Conservation (phyloP, 2,329 filamentous ascomycete genomes). For the Aschersonia sp. region DNA sequence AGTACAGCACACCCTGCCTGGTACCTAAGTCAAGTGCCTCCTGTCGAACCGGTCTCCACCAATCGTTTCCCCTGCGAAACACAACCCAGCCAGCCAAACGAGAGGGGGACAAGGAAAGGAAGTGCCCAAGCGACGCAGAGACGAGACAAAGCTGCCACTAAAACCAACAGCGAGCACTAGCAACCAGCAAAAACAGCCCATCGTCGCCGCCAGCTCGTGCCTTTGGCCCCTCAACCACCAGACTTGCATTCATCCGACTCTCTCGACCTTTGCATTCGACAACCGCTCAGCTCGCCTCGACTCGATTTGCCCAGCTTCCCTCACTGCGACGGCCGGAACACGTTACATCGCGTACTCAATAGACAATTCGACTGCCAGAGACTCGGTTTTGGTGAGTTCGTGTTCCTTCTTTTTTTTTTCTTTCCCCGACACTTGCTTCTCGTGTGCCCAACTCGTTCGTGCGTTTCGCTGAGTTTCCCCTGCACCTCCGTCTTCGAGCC, state of each 20-base stretch:
- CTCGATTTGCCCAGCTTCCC: constrained; percentile 1
- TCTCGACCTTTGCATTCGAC: constrained; percentile 1
- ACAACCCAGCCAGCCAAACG: background rate
- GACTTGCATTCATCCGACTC: background rate
- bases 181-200: background rate
- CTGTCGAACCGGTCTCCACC: background rate
- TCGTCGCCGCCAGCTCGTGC: background rate
- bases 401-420: background rate
- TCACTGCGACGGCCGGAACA: background rate
- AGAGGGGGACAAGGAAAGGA: background rate
- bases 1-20: too few relatives aligned
- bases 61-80: background rate
- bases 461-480: background rate
- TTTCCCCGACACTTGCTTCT: background rate
- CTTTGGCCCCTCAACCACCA: background rate
- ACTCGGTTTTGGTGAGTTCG: too few relatives aligned
- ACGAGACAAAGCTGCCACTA: background rate
- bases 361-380: background rate
- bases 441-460: constrained; percentile 1
- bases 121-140: background rate
- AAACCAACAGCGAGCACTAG: background rate
- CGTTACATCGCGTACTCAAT: background rate
- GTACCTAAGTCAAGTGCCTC: background rate
- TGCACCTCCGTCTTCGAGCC: constrained; percentile 1
- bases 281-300: constrained; percentile 1